Base-by-base conservation (phyloP, 495 filamentous ascomycete genomes). In the Rhypophila decipiens region DNA sequence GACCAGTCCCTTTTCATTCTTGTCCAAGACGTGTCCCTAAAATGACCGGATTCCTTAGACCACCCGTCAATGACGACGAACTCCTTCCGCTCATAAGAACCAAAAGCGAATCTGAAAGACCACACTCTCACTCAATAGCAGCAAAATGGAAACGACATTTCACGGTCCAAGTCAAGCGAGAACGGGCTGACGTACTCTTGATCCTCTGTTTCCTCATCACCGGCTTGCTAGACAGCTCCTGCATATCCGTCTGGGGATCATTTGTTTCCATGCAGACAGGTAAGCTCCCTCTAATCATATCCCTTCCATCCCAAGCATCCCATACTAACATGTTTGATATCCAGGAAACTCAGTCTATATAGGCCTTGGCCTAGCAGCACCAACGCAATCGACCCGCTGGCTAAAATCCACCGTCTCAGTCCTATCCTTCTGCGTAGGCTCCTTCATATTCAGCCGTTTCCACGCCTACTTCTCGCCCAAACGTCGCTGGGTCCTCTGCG, bases 241-340 rank as follows among this genome's bases (percentile, higher is more conserved):
- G 83, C 8, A 79, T 86, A 40, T 81, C 78, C 21, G 82, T 82
- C 20, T 88, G 85, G 85, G 84, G 84, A 11, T 79, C 80, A 1
- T 88, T 89, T 55, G 84, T 85, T 20, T 84, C 79, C 53, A 88
- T 89, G 85, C 84, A 89, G 57, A 88, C 85, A 20, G 84, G 84
- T 71, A 27, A 45, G 27, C 18, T 22, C 20, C 4, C n/a, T 20
- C 12, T 9, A 20, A 21, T 2, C 17, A 4, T 4, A 20, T 24
- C 4, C 3, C 2, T 11, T 21, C 13, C 23, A 33, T 18, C 9
- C 27, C 18, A 7, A 22, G 5, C 31, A 19, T 11, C 13, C 34
- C 24, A 13, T 17, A 2, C 36, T 27, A n/a, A n/a, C n/a, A n/a
- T n/a, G n/a, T 20, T 22, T 24, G 9, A 11, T 11, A 2, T 1